These are phyloP conservation scores for Acanthochlamys bracteata DNA, from an alignment of 106 monocot genomes.

Conservation along the genomic window DNA sequence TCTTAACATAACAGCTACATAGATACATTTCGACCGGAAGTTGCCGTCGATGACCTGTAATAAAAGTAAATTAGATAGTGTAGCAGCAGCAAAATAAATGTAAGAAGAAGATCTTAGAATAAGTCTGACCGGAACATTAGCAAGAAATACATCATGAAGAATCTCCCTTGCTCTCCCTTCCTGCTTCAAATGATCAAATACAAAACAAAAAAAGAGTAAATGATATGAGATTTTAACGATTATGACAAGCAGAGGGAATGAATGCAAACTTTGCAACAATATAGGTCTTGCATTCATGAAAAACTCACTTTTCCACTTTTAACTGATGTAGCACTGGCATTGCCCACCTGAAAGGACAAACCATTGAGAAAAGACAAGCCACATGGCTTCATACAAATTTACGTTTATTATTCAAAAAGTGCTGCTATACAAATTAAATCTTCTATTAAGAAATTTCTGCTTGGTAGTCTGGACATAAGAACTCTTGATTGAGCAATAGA, in stretches of 20 bases:
- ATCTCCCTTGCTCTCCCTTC: conserved; percentile 55
- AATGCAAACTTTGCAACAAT: too few species aligned
- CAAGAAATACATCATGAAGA: conserved; percentile 85
- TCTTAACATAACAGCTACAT: conserved; percentile 91
- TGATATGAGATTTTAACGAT: too few species aligned
- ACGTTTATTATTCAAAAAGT: too few species aligned
- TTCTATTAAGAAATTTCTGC: background rate
- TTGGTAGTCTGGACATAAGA: too few species aligned
- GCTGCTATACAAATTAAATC: background rate
- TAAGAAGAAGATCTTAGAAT: background rate
- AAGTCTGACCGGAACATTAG: conserved; percentile 81
- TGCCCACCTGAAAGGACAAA: conserved; percentile 32
- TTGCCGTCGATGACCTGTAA: conserved; percentile 47
- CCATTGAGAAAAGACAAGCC: background rate
- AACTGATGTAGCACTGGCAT: conserved; percentile 17
- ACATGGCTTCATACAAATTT: too few species aligned
- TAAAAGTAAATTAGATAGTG: too few species aligned
- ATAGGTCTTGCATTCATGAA: too few species aligned
- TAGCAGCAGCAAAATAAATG: too few species aligned
- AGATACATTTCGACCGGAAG: conserved; percentile 81
- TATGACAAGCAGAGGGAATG: too few species aligned
- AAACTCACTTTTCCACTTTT: conserved; percentile 34
- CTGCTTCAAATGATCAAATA: conserved; percentile 21
- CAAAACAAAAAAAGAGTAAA: conserved; percentile 2
- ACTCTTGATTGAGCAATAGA: too few species aligned